Percentiles rank a stretch among this genome's conserved stretches.
Evolutionary conservation across 805 yeast species (phyloP).

Genomic region (Starmerella sirachaensis): DNA sequence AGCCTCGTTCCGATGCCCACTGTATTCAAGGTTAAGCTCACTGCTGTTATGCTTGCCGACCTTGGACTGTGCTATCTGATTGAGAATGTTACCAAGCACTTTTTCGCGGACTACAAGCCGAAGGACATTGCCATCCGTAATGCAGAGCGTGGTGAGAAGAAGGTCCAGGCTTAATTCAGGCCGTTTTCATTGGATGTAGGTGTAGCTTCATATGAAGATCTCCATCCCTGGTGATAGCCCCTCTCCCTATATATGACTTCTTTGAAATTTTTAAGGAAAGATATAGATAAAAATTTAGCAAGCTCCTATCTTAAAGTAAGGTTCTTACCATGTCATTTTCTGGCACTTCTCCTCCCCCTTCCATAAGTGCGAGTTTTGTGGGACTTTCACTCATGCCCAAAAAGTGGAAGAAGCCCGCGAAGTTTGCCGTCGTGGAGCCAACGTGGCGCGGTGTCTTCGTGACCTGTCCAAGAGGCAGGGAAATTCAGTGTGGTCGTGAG

Average conservation of each 20-base stretch:
- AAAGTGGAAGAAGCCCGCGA: constrained; percentile 18
- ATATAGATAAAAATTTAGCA: too few species aligned
- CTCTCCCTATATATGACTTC: too few species aligned
- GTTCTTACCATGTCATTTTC: too few species aligned
- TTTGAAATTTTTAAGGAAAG: too few species aligned
- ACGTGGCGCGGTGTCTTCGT: constrained; percentile 80
- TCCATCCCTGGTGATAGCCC: too few species aligned
- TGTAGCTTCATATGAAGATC: neutral
- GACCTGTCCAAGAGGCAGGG: constrained; percentile 75
- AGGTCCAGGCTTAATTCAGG: constrained; percentile 5
- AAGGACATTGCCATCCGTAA: constrained; percentile 65
- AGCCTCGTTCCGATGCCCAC: constrained; percentile 76
- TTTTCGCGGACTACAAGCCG: constrained; percentile 83
- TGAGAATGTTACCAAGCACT: constrained; percentile 68
- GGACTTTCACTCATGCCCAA: too few species aligned
- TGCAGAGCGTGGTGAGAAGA: constrained; percentile 24
- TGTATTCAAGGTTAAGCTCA: constrained; percentile 64
- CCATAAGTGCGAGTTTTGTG: too few species aligned
- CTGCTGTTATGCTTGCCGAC: constrained; percentile 61
- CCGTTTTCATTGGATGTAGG: neutral
- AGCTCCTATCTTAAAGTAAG: too few species aligned
- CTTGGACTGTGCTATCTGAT: constrained; percentile 63
- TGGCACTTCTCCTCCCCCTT: neutral
- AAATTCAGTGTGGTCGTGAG: constrained; percentile 28
- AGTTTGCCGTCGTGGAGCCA: constrained; percentile 45